Evolutionary conservation across 345 rosid species (phyloP), one percentile per base, ranked within the genome.

Genomic region (Populus deltoides): DNA sequence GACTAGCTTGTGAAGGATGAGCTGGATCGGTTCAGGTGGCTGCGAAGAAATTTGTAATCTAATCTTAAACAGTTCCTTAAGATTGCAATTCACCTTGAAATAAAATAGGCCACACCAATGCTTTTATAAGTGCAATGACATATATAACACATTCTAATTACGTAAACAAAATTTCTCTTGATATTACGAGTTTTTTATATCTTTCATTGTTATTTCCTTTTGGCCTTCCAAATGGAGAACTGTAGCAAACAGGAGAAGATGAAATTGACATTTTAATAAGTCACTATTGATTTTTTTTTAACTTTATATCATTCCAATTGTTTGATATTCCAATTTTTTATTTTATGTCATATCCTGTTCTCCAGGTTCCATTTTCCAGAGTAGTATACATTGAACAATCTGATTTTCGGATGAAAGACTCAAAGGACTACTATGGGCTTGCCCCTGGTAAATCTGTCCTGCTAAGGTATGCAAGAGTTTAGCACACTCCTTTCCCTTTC

Each of bases 391-490:
- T 97, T 81, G 99, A 97, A 72, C 87, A 76, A 49, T 85, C 97
- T 76, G 97, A 97, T 88, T 97, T 97, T 84, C 94, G 95, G 77
- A 80, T 88, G 92, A 90, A 94, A 79, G 98, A 97, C 88, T 92
- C 99, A 17, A 92, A 97, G 84, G 98, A 90, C 82, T 97, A 86
- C 80, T 97, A 91, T 75, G 99, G 99, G 68, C 94, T 97, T 39
- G 94, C 98, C 70, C 99, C 92, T 41, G 98, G 97, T 75, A 97
- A 97, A 90, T 94, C 96, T 33, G 94, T 85, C 66, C 78, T 94
- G 62, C 93, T 94, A 66, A 90, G 98, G 97, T 92, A 87, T 76
- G 72, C 63, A 8, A 24, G 29, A 24, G 29, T 57, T 57, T 57
- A 24, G 27, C 27, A n/a, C 63, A 57, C 63, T 10, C 29, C 29